A percentile compares a stretch with the other conserved stretches of the same genome.
phyloP scores from a whole-genome alignment of 345 rosid genomes.

The Eucalyptus decipiens region DNA sequence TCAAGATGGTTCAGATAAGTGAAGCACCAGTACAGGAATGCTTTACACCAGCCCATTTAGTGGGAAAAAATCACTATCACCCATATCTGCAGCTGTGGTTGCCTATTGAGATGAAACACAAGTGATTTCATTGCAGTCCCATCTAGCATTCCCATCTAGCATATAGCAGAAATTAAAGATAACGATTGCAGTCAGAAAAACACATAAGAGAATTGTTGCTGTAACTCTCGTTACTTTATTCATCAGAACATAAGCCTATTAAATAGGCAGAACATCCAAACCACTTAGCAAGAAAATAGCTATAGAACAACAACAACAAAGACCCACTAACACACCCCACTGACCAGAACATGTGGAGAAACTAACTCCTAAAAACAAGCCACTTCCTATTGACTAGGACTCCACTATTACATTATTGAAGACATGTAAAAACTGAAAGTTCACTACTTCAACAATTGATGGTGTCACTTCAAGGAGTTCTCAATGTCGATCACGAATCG shows the following conservation, averaged over 20 bases:
- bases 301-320: no score
- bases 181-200: neutral
- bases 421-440: no score
- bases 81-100: neutral
- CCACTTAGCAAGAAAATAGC: no score
- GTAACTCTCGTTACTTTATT: no score
- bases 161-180: neutral
- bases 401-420: no score
- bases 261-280: no score
- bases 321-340: no score
- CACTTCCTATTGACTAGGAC: no score
- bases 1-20: neutral
- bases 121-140: neutral
- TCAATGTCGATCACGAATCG: slow-evolving; percentile 78
- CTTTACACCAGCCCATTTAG: neutral
- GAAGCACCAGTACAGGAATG: neutral
- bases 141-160: no score
- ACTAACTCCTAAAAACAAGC: no score
- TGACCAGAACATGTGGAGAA: no score
- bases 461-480: slow-evolving; percentile 45
- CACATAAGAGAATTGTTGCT: slow-evolving; percentile 36
- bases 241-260: no score
- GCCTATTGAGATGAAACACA: neutral
- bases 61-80: neutral
- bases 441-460: neutral